A percentile compares a stretch with the other conserved stretches of the same genome.
Evolutionary conservation across 2,329 filamentous ascomycete species (phyloP).

Genomic region (Aspergillus arachidicola): DNA sequence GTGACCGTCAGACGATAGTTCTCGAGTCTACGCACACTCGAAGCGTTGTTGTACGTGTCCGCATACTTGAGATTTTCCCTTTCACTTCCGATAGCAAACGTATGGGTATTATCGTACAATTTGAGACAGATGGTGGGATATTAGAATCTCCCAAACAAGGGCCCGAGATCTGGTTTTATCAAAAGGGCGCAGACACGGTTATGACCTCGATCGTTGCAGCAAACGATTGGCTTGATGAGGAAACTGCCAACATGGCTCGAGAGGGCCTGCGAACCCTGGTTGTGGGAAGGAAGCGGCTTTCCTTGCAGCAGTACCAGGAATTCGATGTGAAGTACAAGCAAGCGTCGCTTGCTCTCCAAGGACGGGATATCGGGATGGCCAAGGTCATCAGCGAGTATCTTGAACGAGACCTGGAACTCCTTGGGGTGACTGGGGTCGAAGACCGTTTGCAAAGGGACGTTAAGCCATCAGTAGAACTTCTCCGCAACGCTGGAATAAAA

Average conservation of each 20-base stretch:
- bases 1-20: slow-evolving; percentile 83
- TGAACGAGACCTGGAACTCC: slow-evolving; percentile 84
- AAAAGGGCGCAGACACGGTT: slow-evolving; percentile 97
- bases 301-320: slow-evolving; percentile 74
- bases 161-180: slow-evolving; percentile 95
- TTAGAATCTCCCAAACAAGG: slow-evolving; percentile 55
- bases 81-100: slow-evolving; percentile 98
- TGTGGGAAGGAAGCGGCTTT: slow-evolving; percentile 87
- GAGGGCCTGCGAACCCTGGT: slow-evolving; percentile 94
- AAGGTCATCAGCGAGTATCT: slow-evolving; percentile 77
- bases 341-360: slow-evolving; percentile 76
- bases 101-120: slow-evolving; percentile 96
- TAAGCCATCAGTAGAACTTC: slow-evolving; percentile 89
- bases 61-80: slow-evolving; percentile 91
- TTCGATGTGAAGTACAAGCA: slow-evolving; percentile 76
- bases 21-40: slow-evolving; percentile 76
- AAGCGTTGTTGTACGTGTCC: slow-evolving; percentile 76
- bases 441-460: slow-evolving; percentile 95
- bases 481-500: slow-evolving; percentile 96
- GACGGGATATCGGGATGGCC: slow-evolving; percentile 80
- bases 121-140: slow-evolving; percentile 62
- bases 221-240: slow-evolving; percentile 98
- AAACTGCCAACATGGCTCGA: slow-evolving; percentile 98
- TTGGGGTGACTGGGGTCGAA: slow-evolving; percentile 97
- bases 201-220: slow-evolving; percentile 95